phyloP scores from a whole-genome alignment of 148 eudicot genomes.

The Camellia lanceoleosa region DNA sequence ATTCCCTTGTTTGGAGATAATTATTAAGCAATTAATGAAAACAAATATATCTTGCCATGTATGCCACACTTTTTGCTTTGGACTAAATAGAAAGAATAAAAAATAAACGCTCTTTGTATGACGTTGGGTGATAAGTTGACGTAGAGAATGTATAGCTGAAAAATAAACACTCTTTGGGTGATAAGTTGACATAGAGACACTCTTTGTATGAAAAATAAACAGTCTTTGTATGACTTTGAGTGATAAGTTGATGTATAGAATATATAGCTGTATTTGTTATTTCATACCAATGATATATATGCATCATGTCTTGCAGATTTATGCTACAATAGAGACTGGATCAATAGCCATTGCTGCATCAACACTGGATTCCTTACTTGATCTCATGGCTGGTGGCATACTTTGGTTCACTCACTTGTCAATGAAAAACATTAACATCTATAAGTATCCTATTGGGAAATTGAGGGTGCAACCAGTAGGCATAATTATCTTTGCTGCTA shows the following conservation, averaged over 20 bases:
- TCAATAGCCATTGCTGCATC: constrained; percentile 97
- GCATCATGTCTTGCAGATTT: constrained; percentile 45
- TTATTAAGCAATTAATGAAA: no score
- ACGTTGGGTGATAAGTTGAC: no score
- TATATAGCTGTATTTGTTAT: not conserved
- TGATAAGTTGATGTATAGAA: not conserved
- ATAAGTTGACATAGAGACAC: no score
- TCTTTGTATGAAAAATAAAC: no score
- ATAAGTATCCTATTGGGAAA: constrained; percentile 91
- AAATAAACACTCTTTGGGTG: no score
- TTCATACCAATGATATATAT: not conserved
- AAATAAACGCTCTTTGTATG: no score
- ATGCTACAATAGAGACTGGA: constrained; percentile 74
- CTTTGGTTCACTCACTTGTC: constrained; percentile 95
- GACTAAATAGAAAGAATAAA: no score
- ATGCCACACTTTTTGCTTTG: no score
- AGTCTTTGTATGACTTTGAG: not conserved
- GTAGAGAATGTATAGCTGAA: no score
- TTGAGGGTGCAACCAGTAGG: constrained; percentile 97
- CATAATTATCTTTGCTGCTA: constrained; percentile 84
- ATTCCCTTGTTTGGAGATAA: no score
- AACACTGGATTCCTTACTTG: constrained; percentile 87
- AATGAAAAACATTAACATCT: constrained; percentile 77
- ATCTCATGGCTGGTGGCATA: constrained; percentile 89
- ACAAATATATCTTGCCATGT: no score